Conservation (phyloP, 192 early-diverging fungal species). For the Dispira simplex region DNA sequence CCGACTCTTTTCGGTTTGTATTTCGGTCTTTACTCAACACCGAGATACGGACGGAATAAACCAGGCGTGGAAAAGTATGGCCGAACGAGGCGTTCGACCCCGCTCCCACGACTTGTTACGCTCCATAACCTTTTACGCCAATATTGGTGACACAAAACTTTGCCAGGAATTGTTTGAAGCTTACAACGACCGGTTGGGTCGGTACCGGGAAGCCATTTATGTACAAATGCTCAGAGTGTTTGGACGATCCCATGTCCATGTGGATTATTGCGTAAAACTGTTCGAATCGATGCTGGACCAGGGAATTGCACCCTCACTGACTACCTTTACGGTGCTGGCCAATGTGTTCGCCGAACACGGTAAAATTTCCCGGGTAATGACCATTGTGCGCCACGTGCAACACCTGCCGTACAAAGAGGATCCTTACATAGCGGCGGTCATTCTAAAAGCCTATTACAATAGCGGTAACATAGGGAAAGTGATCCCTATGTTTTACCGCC, state of each 20-base stretch:
- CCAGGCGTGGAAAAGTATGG: no score
- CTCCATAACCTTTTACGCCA: no score
- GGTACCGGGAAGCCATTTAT: conserved; percentile 2
- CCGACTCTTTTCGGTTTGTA: no score
- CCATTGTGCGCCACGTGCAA: background rate
- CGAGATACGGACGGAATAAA: no score
- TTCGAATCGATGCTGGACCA: background rate
- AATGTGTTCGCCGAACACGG: conserved; percentile 2
- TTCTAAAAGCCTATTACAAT: conserved; percentile 5
- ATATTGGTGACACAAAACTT: no score
- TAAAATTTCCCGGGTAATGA: background rate
- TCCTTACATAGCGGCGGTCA: background rate
- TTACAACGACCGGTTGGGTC: no score
- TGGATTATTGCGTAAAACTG: background rate
- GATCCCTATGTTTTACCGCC: background rate
- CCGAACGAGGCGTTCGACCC: no score
- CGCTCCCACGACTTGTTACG: no score
- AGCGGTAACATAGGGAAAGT: background rate
- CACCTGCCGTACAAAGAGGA: background rate
- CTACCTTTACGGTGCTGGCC: conserved; percentile 1
- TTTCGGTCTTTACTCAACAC: no score
- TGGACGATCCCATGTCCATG: background rate
- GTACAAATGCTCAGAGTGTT: background rate
- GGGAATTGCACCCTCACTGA: background rate
- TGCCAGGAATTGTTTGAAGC: no score